Evolutionary conservation across 306 rosid species (phyloP), one percentile per base, ranked within the genome.

Genomic region (Pterocarpus macrocarpus): DNA sequence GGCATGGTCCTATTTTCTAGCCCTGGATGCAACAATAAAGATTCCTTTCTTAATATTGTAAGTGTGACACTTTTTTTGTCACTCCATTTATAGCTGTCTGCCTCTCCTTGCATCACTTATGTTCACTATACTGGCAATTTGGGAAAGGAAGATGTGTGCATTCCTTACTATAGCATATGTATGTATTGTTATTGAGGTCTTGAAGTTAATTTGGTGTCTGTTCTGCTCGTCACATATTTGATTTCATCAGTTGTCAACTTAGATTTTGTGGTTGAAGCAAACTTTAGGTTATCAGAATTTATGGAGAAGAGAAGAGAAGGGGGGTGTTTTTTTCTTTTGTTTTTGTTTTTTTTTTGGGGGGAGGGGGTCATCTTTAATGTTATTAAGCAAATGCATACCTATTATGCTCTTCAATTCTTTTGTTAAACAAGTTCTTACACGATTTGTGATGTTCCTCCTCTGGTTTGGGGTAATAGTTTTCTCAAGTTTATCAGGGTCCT

Each of bases 21-120:
- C 88, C 41, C 89, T 92, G 80, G 89, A 92, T 77, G 90, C 90
- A 81, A 76, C 90, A 71, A 72, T 92, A 73, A 94, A 87, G 88
- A 85, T 92, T 53, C 98, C 97, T 64, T 69, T 94, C 47, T 77
- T 94, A 69, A 81, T 94, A 77, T 94, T 94, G 98, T 94, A 87
- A 92, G 98, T 87, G 80, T 49, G 58, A 11, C 72, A 34, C 44
- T 57, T 73, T 79, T 77, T 78, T 14, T 28, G 30, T 63, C 35
- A 58, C 11, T 76, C 64, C 58, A 50, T 77, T 52, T 61, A 41
- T 28, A 72, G 33, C 44, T 59, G 14, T 77, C 14, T 34, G 44
- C 32, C 49, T 82, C 35, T 30, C 69, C 69, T 2, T n/a, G 30
- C 41, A 17, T 85, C 10, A 72, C 39, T 8, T 55, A 41, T 75